phyloP scores from a whole-genome alignment of 2,329 filamentous ascomycete species.

The Hirsutella rhossiliensis region DNA sequence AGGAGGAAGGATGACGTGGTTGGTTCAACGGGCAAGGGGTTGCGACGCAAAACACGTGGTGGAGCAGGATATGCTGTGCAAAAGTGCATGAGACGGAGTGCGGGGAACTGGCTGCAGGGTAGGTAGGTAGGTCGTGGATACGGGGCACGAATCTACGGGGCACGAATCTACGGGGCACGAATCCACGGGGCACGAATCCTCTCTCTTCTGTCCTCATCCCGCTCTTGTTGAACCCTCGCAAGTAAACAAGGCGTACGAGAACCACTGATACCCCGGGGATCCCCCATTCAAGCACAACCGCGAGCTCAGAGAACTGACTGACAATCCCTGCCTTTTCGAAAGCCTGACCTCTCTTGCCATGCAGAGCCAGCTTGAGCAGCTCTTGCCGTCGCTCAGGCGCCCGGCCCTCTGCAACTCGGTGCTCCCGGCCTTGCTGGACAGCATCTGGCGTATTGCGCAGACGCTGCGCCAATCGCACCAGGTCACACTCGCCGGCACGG shows the following conservation, averaged over 20 bases:
- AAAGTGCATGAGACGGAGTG: background rate
- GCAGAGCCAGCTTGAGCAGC: background rate
- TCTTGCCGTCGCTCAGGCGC: background rate
- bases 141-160: no score
- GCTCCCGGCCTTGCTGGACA: constrained; percentile 33
- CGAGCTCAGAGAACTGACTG: no score
- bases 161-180: no score
- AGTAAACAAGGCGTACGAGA: no score
- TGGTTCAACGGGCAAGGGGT: background rate
- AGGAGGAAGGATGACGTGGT: background rate
- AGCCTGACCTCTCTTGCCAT: no score
- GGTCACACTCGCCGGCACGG: constrained; percentile 33
- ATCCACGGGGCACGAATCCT: no score
- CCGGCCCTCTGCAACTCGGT: constrained; percentile 28
- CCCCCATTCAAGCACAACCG: no score
- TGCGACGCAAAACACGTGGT: background rate
- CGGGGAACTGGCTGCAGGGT: no score
- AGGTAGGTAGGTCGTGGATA: no score
- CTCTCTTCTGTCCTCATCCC: no score
- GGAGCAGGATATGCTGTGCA: background rate
- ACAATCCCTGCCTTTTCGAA: background rate
- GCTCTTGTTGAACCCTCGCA: no score
- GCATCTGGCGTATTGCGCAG: constrained; percentile 30
- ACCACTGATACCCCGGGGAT: no score
- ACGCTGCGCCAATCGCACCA: constrained; percentile 31